A percentile compares a stretch with the other conserved stretches of the same genome.
phyloP scores from a whole-genome alignment of 2,329 filamentous ascomycete species.

The Botrytis tulipae region DNA sequence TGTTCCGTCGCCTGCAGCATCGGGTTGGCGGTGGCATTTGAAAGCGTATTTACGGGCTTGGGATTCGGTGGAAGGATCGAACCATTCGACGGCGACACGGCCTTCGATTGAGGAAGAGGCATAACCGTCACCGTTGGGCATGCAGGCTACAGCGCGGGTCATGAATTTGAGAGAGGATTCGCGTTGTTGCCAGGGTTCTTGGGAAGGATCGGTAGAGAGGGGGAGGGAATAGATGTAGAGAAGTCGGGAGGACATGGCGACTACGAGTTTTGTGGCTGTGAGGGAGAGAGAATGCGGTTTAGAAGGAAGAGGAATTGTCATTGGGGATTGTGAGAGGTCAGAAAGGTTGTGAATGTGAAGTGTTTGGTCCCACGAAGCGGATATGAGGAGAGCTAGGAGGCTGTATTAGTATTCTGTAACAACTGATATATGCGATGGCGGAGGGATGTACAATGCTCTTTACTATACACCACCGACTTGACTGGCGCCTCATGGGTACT shows the following conservation, averaged over 20 bases:
- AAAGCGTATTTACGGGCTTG: conserved; percentile 96
- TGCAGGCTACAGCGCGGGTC: conserved; percentile 88
- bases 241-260: conserved; percentile 92
- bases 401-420: conserved; percentile 17
- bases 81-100: conserved; percentile 95
- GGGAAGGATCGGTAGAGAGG: conserved; percentile 57
- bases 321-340: conserved; percentile 52
- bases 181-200: conserved; percentile 84
- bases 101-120: conserved; percentile 92
- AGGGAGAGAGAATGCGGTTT: conserved; percentile 88
- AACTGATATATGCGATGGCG: neutral
- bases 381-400: conserved; percentile 67
- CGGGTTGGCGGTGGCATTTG: conserved; percentile 89
- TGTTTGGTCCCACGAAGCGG: conserved; percentile 89
- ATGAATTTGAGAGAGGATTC: conserved; percentile 96
- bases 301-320: conserved; percentile 69
- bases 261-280: conserved; percentile 77
- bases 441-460: conserved; percentile 58
- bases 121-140: conserved; percentile 95
- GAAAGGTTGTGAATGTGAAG: conserved; percentile 76
- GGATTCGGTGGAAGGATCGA: conserved; percentile 82
- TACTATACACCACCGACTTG: conserved; percentile 79
- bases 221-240: conserved; percentile 91
- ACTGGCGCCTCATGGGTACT: conserved; percentile 78
- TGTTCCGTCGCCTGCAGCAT: conserved; percentile 54